These are phyloP conservation scores for Flagelloscypha sp. DNA, from an alignment of 768 basidiomycete genomes.

Conservation along the genomic window DNA sequence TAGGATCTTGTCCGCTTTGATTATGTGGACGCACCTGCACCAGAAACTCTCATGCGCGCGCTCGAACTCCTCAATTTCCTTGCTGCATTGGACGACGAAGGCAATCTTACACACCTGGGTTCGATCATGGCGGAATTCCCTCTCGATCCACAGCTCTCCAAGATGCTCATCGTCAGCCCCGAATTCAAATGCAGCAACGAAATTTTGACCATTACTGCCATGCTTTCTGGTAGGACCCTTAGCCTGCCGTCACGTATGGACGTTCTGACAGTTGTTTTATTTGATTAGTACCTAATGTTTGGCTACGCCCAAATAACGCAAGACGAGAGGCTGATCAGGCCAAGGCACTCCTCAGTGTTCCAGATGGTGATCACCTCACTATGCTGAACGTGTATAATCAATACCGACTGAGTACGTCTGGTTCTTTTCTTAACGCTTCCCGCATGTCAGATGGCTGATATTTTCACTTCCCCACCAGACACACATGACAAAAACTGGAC, in stretches of 20 bases:
- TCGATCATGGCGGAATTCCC: slow-evolving; percentile 97
- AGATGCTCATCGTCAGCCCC: slow-evolving; percentile 89
- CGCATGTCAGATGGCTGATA: not conserved
- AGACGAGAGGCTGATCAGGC: slow-evolving; percentile 89
- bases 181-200: slow-evolving; percentile 97
- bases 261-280: not conserved
- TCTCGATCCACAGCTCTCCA: slow-evolving; percentile 94
- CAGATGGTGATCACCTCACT: slow-evolving; percentile 94
- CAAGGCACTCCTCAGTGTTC: slow-evolving; percentile 80
- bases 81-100: slow-evolving; percentile 89
- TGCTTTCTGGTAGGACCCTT: slow-evolving; percentile 75
- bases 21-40: slow-evolving; percentile 89
- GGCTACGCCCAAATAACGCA: slow-evolving; percentile 82
- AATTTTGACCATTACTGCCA: slow-evolving; percentile 88
- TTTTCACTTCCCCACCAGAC: slow-evolving; percentile 34
- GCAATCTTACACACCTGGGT: slow-evolving; percentile 81
- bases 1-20: slow-evolving; percentile 83
- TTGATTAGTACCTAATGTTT: slow-evolving; percentile 84
- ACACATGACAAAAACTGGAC: slow-evolving; percentile 79
- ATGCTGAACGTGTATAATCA: slow-evolving; percentile 93
- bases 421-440: not conserved
- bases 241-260: not conserved
- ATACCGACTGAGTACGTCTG: slow-evolving; percentile 66
- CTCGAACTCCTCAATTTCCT: slow-evolving; percentile 90
- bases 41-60: slow-evolving; percentile 95